Evolutionary conservation across 192 early-diverging fungal genomes (phyloP).

Genomic region (Linnemannia elongata): DNA sequence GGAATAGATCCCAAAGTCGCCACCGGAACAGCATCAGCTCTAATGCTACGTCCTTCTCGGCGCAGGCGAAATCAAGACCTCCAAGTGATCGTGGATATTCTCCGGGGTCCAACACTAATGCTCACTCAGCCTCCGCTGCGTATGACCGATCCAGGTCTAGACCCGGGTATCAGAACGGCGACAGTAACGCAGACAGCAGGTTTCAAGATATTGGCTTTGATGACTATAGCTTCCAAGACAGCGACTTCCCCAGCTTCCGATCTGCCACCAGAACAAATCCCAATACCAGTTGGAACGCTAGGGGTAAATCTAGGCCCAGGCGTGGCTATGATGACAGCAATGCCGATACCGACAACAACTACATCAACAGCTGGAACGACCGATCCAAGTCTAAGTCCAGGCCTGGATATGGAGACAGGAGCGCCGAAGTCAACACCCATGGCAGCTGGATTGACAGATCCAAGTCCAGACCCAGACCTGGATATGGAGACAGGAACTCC

Average conservation of each 20-base stretch:
- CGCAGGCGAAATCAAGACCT: background rate
- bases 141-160: background rate
- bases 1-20: background rate
- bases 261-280: too few species aligned
- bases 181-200: background rate
- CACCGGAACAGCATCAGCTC: background rate
- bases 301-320: slow-evolving; percentile 11
- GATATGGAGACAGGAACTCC: background rate
- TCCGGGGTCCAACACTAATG: background rate
- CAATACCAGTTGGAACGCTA: background rate
- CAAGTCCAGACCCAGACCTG: background rate
- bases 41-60: background rate
- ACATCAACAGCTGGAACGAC: background rate
- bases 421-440: background rate
- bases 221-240: too few species aligned
- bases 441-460: background rate
- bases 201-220: too few species aligned
- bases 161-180: background rate
- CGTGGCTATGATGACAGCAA: slow-evolving; percentile 29
- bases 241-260: too few species aligned
- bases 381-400: background rate
- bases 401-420: slow-evolving; percentile 28
- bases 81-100: background rate
- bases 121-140: background rate
- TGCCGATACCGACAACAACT: background rate